Base-by-base conservation (phyloP, 2,329 filamentous ascomycete species). In the Coniochaeta sp. region DNA sequence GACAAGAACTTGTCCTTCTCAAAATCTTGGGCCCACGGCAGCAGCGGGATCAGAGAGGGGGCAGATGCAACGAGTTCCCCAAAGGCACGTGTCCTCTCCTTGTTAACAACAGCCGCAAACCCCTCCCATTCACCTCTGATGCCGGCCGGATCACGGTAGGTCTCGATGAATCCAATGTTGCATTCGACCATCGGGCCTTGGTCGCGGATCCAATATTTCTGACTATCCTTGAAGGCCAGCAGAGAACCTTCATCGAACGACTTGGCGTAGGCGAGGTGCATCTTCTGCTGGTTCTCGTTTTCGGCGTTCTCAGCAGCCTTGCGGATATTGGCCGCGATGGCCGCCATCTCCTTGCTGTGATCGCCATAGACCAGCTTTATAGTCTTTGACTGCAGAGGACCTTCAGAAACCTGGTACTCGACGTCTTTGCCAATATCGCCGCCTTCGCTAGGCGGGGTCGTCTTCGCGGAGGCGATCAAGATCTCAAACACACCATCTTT, bases 1-100 rank as follows among this genome's bases (percentile, higher is more conserved):
- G 91, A 93, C 38, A 96, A 76, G 74, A 99, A 99, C 69, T 89
- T 92, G 78, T 97, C 93, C 75, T 98, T 98, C 72, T 99, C 95
- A 66, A 98, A 99, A 0, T 91, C 89, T 55, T 84, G 83, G 38
- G 81, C 79, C 95, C 95, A 99, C 0, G 95, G 95, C 16, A 99
- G 79, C 63, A 96, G 86, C 7, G 92, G 91, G 58, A 99, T 97
- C 71, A 96, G 87, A 54, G 80, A 79, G 12, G 92, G 89, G 0
- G 95, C 93, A 28, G 87, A 87, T 22, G 87, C 82, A 5, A 98
- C 95, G 1, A 98, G 84, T 66, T 89, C 88, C 8, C 89, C 89
- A 70, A 98, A 98, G 1, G 93, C 91, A 61, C 84, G 84, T 1
- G 93, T 99, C 22, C 93, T 87, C 72, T 97, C 93, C 54, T 57